These are phyloP conservation scores for Leccinum angustisporum DNA, from an alignment of 1,284 basidiomycete genomes.

Conservation along the genomic window DNA sequence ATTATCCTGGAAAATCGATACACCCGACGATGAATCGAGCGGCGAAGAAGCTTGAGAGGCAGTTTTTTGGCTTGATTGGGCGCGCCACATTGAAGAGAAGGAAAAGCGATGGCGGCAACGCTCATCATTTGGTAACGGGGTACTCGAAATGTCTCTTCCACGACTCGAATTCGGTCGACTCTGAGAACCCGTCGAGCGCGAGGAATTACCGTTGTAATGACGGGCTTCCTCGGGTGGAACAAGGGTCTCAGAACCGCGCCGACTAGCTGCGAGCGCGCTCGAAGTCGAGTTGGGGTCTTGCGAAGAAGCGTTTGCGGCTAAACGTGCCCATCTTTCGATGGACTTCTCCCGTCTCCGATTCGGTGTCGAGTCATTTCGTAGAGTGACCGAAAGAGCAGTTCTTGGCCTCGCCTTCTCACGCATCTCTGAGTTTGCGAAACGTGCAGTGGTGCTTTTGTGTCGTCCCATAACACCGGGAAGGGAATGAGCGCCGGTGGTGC, in stretches of 20 bases:
- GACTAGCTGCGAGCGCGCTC: constrained; percentile 2
- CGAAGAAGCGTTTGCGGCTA: constrained; percentile 21
- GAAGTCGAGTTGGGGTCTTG: constrained; percentile 20
- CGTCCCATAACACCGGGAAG: constrained; percentile 21
- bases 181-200: constrained; percentile 16
- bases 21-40: constrained; percentile 30
- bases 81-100: constrained; percentile 29
- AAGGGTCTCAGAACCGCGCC: constrained; percentile 22
- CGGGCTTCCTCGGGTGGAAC: constrained; percentile 13
- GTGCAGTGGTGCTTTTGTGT: constrained; percentile 23
- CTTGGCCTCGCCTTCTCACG: constrained; percentile 23
- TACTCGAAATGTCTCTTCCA: constrained; percentile 20
- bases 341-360: constrained; percentile 33
- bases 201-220: constrained; percentile 12
- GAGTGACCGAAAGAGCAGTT: constrained; percentile 16
- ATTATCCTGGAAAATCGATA: constrained; percentile 26
- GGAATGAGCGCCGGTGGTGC: constrained; percentile 35
- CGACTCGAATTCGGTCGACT: constrained; percentile 29
- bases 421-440: constrained; percentile 12
- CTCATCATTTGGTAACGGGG: constrained; percentile 21
- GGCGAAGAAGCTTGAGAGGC: constrained; percentile 31
- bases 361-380: constrained; percentile 24
- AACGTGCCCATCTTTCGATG: constrained; percentile 37
- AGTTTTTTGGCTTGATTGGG: constrained; percentile 21
- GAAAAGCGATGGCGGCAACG: constrained; percentile 32